phyloP scores from a whole-genome alignment of 345 rosid genomes.

The Murraya paniculata region DNA sequence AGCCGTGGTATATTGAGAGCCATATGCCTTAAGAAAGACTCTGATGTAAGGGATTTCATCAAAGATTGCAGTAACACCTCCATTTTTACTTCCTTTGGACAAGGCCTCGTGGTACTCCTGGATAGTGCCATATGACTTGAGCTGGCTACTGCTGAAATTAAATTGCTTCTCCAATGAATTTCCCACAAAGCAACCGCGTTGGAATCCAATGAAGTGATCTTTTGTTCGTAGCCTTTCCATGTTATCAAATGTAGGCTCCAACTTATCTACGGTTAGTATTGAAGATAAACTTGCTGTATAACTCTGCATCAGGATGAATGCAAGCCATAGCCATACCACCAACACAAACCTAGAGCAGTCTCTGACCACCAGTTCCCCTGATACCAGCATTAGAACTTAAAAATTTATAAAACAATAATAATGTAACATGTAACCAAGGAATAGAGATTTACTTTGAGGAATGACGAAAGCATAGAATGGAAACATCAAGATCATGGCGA shows the following conservation, averaged over 20 bases:
- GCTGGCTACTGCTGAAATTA: background rate
- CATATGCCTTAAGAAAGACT: slow-evolving; percentile 4
- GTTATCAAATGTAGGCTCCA: slow-evolving; percentile 12
- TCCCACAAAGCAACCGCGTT: slow-evolving; percentile 1
- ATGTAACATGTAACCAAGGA: background rate
- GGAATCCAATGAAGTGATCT: slow-evolving; percentile 13
- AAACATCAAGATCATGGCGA: slow-evolving; percentile 11
- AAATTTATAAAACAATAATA: no score
- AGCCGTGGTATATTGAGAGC: background rate
- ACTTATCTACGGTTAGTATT: slow-evolving; percentile 15
- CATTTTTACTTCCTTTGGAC: slow-evolving; percentile 3
- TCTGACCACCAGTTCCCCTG: slow-evolving; percentile 22
- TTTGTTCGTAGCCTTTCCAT: background rate
- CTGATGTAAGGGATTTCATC: slow-evolving; percentile 20
- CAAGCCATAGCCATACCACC: slow-evolving; percentile 27
- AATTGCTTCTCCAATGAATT: background rate
- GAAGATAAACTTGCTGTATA: slow-evolving; percentile 27
- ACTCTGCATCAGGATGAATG: slow-evolving; percentile 24
- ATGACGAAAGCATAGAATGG: slow-evolving; percentile 22
- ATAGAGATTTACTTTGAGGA: slow-evolving; percentile 11
- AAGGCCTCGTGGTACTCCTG: background rate
- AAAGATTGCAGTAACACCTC: slow-evolving; percentile 17
- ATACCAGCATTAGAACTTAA: background rate
- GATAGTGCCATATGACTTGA: background rate
- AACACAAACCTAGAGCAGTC: slow-evolving; percentile 22